A percentile compares a stretch with the other conserved stretches of the same genome.
Conservation (phyloP, 2,329 filamentous ascomycete species). For the Colletotrichum coccodes region DNA sequence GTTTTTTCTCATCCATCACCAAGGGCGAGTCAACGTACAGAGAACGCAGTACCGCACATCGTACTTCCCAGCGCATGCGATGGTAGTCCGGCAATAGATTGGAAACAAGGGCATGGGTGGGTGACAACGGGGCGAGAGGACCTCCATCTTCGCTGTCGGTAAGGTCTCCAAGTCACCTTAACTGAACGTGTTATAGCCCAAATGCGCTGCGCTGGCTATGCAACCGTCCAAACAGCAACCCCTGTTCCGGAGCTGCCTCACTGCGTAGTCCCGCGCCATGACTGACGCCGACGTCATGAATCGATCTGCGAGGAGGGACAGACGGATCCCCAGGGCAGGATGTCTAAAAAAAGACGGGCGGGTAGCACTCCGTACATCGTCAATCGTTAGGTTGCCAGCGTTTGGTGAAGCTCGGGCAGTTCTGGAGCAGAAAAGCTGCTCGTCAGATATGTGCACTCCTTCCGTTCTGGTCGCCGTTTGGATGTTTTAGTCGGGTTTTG, state of each 20-base stretch:
- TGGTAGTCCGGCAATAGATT: constrained; percentile 15
- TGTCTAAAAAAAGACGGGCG: constrained; percentile 1
- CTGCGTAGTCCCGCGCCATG: constrained; percentile 18
- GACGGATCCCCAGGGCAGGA: constrained; percentile 1
- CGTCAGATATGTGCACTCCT: constrained; percentile 22
- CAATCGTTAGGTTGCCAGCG: constrained; percentile 6
- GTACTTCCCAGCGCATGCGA: not conserved
- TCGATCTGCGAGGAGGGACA: constrained; percentile 18
- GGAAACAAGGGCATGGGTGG: constrained; percentile 27
- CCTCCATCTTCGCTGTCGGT: constrained; percentile 18
- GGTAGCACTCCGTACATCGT: not conserved
- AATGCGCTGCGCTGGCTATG: constrained; percentile 27
- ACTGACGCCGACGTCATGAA: constrained; percentile 32
- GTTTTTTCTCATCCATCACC: not conserved
- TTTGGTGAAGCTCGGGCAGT: constrained; percentile 12
- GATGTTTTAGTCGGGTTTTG: not conserved
- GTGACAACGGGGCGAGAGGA: constrained; percentile 11
- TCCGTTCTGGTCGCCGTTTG: not conserved
- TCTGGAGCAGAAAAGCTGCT: constrained; percentile 21
- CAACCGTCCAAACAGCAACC: constrained; percentile 18
- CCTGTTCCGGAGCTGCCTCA: constrained; percentile 27
- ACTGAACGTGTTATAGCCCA: constrained; percentile 23
- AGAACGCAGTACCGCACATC: not conserved
- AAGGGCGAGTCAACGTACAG: constrained; percentile 13
- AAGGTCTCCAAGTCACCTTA: constrained; percentile 22